A percentile compares a stretch with the other conserved stretches of the same genome.
Conservation (phyloP, 2,329 filamentous ascomycete genomes). For the Hymenoscyphus scutula region DNA sequence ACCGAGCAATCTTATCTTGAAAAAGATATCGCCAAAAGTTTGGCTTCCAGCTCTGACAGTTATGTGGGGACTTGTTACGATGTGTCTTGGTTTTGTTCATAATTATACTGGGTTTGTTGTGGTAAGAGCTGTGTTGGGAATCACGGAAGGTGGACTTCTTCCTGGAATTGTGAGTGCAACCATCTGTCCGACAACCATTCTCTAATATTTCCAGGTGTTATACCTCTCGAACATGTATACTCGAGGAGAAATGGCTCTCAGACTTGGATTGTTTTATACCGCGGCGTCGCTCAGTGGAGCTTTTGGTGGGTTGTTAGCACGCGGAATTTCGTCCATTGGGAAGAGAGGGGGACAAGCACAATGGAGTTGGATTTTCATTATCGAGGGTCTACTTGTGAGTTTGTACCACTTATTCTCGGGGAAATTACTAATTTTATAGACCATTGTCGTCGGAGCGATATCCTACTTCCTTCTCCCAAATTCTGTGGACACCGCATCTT, state of each 20-base stretch:
- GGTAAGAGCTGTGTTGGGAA: conserved; percentile 59
- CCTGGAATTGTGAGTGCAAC: conserved; percentile 58
- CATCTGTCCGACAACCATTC: conserved; percentile 11
- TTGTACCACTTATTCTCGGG: neutral
- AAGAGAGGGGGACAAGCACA: conserved; percentile 45
- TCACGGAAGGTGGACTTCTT: conserved; percentile 63
- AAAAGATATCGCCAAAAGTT: conserved; percentile 50
- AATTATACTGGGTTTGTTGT: conserved; percentile 53
- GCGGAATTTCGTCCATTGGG: conserved; percentile 59
- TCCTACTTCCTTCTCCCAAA: conserved; percentile 56
- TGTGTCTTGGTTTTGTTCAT: conserved; percentile 52
- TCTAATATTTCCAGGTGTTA: conserved; percentile 45
- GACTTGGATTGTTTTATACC: conserved; percentile 67
- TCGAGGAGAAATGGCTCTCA: conserved; percentile 46
- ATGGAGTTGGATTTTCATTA: conserved; percentile 53
- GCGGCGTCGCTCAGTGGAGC: conserved; percentile 61
- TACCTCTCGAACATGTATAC: conserved; percentile 63
- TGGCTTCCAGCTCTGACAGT: conserved; percentile 64
- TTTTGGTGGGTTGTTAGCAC: conserved; percentile 57
- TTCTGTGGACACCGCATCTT: conserved; percentile 50
- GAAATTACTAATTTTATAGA: conserved; percentile 40
- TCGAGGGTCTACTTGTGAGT: conserved; percentile 51
- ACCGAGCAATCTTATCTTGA: conserved; percentile 57
- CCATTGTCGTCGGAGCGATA: conserved; percentile 50
- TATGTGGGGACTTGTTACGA: conserved; percentile 66